A percentile compares a stretch with the other conserved stretches of the same genome.
Conservation (phyloP, 306 rosid species). For the Hippophae gyantsensis region DNA sequence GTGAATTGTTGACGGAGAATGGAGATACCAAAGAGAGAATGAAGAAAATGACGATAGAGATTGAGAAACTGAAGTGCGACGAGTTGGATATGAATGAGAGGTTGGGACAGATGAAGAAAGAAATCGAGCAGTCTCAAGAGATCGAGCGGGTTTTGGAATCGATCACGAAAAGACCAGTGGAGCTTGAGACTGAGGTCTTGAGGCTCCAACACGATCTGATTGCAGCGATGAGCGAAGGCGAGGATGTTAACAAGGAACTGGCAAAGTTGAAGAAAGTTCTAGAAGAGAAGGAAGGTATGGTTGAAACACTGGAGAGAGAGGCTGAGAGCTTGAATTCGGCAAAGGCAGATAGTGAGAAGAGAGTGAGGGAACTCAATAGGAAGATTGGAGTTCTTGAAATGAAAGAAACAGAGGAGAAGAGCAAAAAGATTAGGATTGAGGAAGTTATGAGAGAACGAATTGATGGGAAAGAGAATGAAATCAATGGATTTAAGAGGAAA, state of each 20-base stretch:
- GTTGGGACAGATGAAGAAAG: slow-evolving; percentile 39
- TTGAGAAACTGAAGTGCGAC: slow-evolving; percentile 32
- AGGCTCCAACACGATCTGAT: slow-evolving; percentile 73
- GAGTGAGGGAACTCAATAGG: slow-evolving; percentile 74
- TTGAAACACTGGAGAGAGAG: slow-evolving; percentile 46
- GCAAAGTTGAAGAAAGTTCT: slow-evolving; percentile 37
- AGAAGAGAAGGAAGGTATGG: slow-evolving; percentile 40
- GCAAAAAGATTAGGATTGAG: slow-evolving; percentile 66
- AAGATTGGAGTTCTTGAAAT: slow-evolving; percentile 57
- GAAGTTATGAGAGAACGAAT: slow-evolving; percentile 67
- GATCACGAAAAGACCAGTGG: slow-evolving; percentile 53
- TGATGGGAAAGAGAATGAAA: slow-evolving; percentile 55
- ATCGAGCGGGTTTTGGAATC: slow-evolving; percentile 29
- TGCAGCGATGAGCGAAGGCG: slow-evolving; percentile 33
- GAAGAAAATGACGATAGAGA: slow-evolving; percentile 35
- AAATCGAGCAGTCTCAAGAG: slow-evolving; percentile 33
- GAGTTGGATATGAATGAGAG: slow-evolving; percentile 34
- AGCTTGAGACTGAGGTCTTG: slow-evolving; percentile 59
- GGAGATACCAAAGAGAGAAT: slow-evolving; percentile 34
- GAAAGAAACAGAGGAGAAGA: slow-evolving; percentile 76
- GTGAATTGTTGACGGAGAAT: slow-evolving; percentile 33
- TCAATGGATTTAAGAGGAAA: slow-evolving; percentile 25
- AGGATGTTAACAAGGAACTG: slow-evolving; percentile 37
- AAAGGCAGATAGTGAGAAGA: slow-evolving; percentile 46
- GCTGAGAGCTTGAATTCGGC: slow-evolving; percentile 38